Conservation (phyloP, 441 rosid genomes). For the Manihot esculenta region DNA sequence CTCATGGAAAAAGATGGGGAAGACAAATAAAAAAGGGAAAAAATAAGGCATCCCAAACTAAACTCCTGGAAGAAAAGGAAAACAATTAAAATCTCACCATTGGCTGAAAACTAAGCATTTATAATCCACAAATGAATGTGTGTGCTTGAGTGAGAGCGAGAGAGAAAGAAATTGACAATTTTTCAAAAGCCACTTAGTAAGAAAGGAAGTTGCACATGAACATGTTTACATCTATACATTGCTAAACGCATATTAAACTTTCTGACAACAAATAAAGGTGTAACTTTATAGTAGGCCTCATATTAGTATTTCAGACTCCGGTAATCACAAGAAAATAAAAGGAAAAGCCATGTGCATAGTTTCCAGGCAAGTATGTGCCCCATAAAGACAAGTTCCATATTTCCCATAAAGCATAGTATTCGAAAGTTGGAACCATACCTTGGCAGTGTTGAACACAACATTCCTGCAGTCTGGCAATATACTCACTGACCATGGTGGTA, state of each 20-base stretch:
- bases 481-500: slow-evolving; percentile 98
- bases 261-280: not conserved
- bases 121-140: not conserved
- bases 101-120: not conserved
- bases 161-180: not conserved
- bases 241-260: not conserved
- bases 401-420: not conserved
- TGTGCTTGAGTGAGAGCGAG: too few species aligned
- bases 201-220: not conserved
- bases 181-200: not conserved
- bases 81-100: not conserved
- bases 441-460: slow-evolving; percentile 91
- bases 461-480: slow-evolving; percentile 93
- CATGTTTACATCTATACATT: not conserved
- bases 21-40: slow-evolving; percentile 5
- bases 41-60: not conserved
- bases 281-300: not conserved
- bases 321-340: not conserved
- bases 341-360: not conserved
- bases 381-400: not conserved
- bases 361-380: not conserved
- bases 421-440: slow-evolving; percentile 46
- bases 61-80: not conserved
- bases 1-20: slow-evolving; percentile 4
- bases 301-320: not conserved